These are phyloP conservation scores for Sphaerostilbella broomeana DNA, from an alignment of 2,329 filamentous ascomycete genomes.

Conservation along the genomic window DNA sequence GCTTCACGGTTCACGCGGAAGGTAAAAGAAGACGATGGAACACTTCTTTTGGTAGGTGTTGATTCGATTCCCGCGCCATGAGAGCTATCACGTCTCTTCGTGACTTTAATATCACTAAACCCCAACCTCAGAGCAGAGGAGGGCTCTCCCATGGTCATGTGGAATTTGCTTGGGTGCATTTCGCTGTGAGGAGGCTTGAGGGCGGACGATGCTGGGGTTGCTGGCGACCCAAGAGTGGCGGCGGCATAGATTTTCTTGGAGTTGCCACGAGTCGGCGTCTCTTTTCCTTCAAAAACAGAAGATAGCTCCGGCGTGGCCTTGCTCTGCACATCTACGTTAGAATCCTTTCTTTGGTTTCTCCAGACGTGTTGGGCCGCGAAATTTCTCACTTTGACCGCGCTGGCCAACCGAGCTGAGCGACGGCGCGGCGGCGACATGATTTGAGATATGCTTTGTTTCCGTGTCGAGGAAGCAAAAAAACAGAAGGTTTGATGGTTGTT, in stretches of 20 bases:
- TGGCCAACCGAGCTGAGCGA: slow-evolving; percentile 39
- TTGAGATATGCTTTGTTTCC: slow-evolving; percentile 5
- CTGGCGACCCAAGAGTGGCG: slow-evolving; percentile 31
- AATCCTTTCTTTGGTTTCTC: background rate
- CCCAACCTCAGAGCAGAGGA: slow-evolving; percentile 78
- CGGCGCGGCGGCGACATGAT: slow-evolving; percentile 38
- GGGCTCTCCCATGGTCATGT: slow-evolving; percentile 66
- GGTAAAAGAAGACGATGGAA: slow-evolving; percentile 55
- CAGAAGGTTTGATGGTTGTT: slow-evolving; percentile 3
- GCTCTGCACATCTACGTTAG: slow-evolving; percentile 19
- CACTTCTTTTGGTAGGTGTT: slow-evolving; percentile 56
- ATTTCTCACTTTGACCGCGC: slow-evolving; percentile 30
- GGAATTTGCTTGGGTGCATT: slow-evolving; percentile 86
- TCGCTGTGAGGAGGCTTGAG: slow-evolving; percentile 68
- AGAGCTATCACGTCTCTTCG: slow-evolving; percentile 24
- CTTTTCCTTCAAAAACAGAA: slow-evolving; percentile 40
- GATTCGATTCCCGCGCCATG: slow-evolving; percentile 35
- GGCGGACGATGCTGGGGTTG: slow-evolving; percentile 59
- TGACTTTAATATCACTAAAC: slow-evolving; percentile 63
- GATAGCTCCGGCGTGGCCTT: slow-evolving; percentile 31
- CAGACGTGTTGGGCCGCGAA: background rate
- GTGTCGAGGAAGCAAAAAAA: too few species aligned
- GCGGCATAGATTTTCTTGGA: slow-evolving; percentile 24
- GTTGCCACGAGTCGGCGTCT: slow-evolving; percentile 26
- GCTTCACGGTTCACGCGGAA: slow-evolving; percentile 59